Percentiles rank a stretch among this genome's conserved stretches.
Evolutionary conservation across 1,284 basidiomycete genomes (phyloP).

Genomic region (Ceratobasidium sp.): DNA sequence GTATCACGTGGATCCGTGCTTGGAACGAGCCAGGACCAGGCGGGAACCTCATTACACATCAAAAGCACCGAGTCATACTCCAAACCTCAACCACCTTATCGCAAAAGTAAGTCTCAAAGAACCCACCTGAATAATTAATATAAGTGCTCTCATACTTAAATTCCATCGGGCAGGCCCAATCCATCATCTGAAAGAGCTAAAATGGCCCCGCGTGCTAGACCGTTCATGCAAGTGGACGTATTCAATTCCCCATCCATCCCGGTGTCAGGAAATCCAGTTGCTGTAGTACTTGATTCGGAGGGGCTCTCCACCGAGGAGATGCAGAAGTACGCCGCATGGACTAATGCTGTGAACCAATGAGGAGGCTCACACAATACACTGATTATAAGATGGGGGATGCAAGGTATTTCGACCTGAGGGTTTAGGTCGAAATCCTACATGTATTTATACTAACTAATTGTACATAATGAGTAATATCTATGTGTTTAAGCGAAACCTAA

Average conservation of each 20-base stretch:
- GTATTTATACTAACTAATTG: too few species aligned
- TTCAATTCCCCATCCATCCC: constrained; percentile 15
- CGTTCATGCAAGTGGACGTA: constrained; percentile 40
- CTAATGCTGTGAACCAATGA: too few species aligned
- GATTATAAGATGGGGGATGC: too few species aligned
- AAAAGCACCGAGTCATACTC: background rate
- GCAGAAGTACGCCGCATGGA: constrained; percentile 30
- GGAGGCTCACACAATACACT: too few species aligned
- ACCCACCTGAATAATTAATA: too few species aligned
- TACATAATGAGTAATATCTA: too few species aligned
- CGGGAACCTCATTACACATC: background rate
- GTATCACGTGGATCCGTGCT: background rate
- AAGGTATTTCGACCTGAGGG: too few species aligned
- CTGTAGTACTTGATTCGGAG: constrained; percentile 22
- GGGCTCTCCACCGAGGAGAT: constrained; percentile 22
- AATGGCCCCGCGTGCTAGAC: constrained; percentile 8
- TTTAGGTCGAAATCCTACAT: too few species aligned
- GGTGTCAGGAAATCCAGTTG: constrained; percentile 38
- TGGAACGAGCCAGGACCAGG: background rate
- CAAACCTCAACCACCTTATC: background rate
- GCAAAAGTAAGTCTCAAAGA: background rate
- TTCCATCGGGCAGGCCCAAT: too few species aligned
- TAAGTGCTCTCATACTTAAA: too few species aligned
- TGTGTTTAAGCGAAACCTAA: too few species aligned
- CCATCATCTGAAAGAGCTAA: background rate